Base-by-base conservation (phyloP, 345 rosid genomes). In the Eucalyptus albens region DNA sequence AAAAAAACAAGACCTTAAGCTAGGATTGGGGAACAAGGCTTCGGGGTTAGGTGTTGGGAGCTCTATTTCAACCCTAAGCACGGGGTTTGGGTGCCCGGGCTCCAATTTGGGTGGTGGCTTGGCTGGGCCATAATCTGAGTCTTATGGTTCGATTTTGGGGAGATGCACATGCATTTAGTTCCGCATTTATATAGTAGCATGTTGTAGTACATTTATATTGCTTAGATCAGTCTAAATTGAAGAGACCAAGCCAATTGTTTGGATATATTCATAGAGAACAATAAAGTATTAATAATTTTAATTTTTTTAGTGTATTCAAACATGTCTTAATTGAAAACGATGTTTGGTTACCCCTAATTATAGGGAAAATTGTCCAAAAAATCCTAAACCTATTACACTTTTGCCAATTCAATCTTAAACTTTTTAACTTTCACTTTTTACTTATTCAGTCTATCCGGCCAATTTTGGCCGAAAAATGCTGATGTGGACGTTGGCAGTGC, bases 401-500 rank as follows among this genome's bases (percentile, higher is more conserved):
- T 50, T 2, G 1, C 1, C 3, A 50, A 50, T 50, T 50, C 7
- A 15, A 0, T 50, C 1, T 0, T 50, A 50, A 50, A 15, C 3
- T 2, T 50, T 50, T 50, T 50, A 50, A 50, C 0, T 50, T 15
- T 50, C 1, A 1, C 19, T 50, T 2, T 0, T 50, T 15, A 2
- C 17, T 1, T 2, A 50, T 50, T 50, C 1, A 50, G 0, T 15
- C 53, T 3, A 50, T 15, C 3, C 3, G 0, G 1, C 1, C 19
- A 50, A 50, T 15, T 50, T 50, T 2, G 19, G 8, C 3, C 0
- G 0, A 1, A 50, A 50, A 50, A 50, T 50, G 19, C 8, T 50
- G 1, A 50, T 6, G 7, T 50, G 7, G 53, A 50, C 3, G 1
- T 3, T 0, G 0, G 0, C 3, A 2, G 0, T 15, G 19, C 53